Evolutionary conservation across 208 protist species (phyloP).

Genomic region (Trypanosoma rangeli): DNA sequence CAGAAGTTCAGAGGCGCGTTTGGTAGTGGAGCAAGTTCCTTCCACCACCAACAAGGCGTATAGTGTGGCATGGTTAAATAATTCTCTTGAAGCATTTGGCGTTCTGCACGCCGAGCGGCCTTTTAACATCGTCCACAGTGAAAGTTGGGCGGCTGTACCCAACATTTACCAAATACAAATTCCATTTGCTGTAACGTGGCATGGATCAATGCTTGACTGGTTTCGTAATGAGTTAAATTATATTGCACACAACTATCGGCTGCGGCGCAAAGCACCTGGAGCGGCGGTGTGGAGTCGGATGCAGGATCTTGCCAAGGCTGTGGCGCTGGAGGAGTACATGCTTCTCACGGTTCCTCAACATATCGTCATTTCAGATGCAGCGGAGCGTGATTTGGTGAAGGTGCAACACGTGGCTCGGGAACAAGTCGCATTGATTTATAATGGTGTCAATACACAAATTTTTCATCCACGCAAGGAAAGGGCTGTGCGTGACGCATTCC

Average conservation of each 20-base stretch:
- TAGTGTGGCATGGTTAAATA: constrained; percentile 28
- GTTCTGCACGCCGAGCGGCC: constrained; percentile 5
- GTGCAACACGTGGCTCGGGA: constrained; percentile 21
- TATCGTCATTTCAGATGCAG: constrained; percentile 36
- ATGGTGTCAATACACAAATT: constrained; percentile 31
- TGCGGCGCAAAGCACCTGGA: constrained; percentile 24
- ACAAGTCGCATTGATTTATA: constrained; percentile 30
- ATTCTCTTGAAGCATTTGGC: constrained; percentile 19
- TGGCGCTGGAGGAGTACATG: constrained; percentile 31
- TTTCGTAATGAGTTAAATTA: constrained; percentile 38
- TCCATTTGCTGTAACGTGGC: constrained; percentile 40
- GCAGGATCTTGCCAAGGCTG: constrained; percentile 4
- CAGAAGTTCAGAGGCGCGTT: not conserved
- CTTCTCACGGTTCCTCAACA: constrained; percentile 33
- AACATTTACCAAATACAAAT: constrained; percentile 32
- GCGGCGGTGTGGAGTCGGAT: constrained; percentile 12
- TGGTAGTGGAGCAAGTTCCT: constrained; percentile 29
- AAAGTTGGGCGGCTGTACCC: constrained; percentile 35
- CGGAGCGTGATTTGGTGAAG: constrained; percentile 8
- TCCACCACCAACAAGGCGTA: constrained; percentile 19
- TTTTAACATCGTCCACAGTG: constrained; percentile 33
- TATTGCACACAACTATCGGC: constrained; percentile 33
- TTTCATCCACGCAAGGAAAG: constrained; percentile 16
- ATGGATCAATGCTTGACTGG: constrained; percentile 46
- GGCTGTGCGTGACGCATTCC: constrained; percentile 6